These are phyloP conservation scores for Sporothrix inflata DNA, from an alignment of 2,329 filamentous ascomycete genomes.

Conservation along the genomic window DNA sequence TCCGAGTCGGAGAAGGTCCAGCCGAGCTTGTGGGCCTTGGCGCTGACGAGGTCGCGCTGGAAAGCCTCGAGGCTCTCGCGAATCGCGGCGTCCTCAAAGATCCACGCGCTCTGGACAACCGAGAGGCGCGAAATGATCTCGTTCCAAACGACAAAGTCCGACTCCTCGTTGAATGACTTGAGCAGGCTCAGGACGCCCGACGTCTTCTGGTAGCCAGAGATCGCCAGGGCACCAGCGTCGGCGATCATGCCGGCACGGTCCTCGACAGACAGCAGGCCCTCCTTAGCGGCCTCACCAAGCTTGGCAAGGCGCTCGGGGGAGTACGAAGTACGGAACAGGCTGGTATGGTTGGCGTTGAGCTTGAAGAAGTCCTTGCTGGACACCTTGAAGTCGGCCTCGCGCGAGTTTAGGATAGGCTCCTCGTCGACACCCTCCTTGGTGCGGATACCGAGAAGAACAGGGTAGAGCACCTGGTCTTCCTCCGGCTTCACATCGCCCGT, in stretches of 20 bases:
- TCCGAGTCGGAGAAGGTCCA: constrained; percentile 87
- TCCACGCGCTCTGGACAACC: constrained; percentile 81
- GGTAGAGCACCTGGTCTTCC: constrained; percentile 85
- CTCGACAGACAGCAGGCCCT: constrained; percentile 79
- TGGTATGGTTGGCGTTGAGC: constrained; percentile 91
- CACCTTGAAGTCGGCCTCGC: constrained; percentile 78
- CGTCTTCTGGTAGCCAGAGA: constrained; percentile 91
- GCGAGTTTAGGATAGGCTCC: constrained; percentile 67
- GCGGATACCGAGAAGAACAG: constrained; percentile 83
- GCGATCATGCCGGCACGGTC: constrained; percentile 94
- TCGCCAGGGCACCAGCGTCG: constrained; percentile 85
- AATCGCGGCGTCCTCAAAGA: constrained; percentile 77
- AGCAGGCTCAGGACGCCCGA: constrained; percentile 84
- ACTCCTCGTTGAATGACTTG: constrained; percentile 81
- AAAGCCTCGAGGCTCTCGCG: constrained; percentile 81
- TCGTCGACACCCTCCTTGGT: constrained; percentile 84
- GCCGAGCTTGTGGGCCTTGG: constrained; percentile 82
- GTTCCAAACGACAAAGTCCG: constrained; percentile 92
- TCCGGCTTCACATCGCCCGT: constrained; percentile 93
- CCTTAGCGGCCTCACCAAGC: constrained; percentile 82
- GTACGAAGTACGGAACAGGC: constrained; percentile 90
- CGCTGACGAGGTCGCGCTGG: constrained; percentile 74
- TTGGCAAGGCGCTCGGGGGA: constrained; percentile 80
- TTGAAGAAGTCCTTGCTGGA: constrained; percentile 89
- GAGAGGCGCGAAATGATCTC: constrained; percentile 81